Evolutionary conservation across 495 filamentous ascomycete species (phyloP).

Genomic region (Schizothecium vesticola): DNA sequence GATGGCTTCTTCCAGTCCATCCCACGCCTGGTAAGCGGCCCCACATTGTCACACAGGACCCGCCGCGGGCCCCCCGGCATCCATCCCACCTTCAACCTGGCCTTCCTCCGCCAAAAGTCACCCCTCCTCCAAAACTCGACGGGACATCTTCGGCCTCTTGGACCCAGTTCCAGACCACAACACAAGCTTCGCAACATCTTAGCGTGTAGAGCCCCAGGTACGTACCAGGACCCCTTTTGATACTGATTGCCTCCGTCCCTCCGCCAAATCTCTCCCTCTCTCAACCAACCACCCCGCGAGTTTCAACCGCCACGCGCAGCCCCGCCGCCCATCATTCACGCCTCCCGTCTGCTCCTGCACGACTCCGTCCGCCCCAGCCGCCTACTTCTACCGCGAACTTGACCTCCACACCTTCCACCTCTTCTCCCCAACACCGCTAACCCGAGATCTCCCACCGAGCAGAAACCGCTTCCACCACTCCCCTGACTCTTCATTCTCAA

Average conservation of each 20-base stretch:
- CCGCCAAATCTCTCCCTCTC: background rate
- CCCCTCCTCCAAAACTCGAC: background rate
- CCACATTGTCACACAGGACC: background rate
- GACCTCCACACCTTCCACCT: background rate
- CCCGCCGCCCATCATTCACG: background rate
- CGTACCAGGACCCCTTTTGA: background rate
- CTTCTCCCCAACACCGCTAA: background rate
- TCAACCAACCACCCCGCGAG: background rate
- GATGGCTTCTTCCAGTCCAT: background rate
- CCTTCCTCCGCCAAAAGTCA: background rate
- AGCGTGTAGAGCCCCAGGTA: background rate
- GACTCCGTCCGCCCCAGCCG: background rate
- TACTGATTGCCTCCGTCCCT: background rate
- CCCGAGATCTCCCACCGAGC: background rate
- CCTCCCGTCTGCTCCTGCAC: background rate
- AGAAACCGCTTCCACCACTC: slow-evolving; percentile 11
- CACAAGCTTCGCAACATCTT: background rate
- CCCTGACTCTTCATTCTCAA: slow-evolving; percentile 6
- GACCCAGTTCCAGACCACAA: background rate
- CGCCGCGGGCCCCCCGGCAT: background rate
- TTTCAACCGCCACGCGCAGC: background rate
- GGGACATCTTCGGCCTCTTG: background rate
- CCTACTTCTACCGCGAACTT: background rate
- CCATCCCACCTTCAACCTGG: too few species aligned
- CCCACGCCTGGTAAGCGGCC: background rate